Percentiles rank a stretch among this genome's conserved stretches.
phyloP scores from a whole-genome alignment of 23 red algal species.

The Gracilaria gracilis region DNA sequence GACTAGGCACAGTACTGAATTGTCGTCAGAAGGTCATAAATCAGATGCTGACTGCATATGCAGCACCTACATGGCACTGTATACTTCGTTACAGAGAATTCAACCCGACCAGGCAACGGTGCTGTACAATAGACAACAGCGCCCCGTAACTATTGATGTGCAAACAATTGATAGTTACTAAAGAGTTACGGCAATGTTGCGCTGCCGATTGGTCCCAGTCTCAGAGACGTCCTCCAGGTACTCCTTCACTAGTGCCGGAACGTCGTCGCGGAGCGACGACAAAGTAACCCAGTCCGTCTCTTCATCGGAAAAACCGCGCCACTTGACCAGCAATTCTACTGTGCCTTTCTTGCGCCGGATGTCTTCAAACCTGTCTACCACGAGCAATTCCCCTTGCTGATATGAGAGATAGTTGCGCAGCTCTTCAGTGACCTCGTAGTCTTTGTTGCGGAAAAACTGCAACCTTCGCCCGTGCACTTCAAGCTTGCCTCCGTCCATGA shows the following conservation, averaged over 20 bases:
- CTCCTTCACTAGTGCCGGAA: slow-evolving; percentile 10
- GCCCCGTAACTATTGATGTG: too few species aligned
- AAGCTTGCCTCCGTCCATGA: slow-evolving; percentile 13
- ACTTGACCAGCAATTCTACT: slow-evolving; percentile 29
- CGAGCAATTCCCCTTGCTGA: slow-evolving; percentile 20
- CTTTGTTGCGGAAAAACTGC: slow-evolving; percentile 57
- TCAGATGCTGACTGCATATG: too few species aligned
- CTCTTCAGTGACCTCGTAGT: slow-evolving; percentile 21
- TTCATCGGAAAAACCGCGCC: too few species aligned
- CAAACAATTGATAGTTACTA: too few species aligned
- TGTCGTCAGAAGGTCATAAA: too few species aligned
- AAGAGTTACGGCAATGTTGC: too few species aligned
- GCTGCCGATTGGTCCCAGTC: not conserved
- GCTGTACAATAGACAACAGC: too few species aligned
- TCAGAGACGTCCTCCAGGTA: not conserved
- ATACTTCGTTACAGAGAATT: too few species aligned
- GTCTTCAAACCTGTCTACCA: slow-evolving; percentile 15
- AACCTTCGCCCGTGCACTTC: slow-evolving; percentile 9
- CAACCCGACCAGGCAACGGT: too few species aligned
- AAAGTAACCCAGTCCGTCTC: slow-evolving; percentile 14
- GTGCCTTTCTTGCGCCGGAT: not conserved
- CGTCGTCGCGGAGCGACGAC: not conserved
- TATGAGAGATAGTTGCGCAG: not conserved
- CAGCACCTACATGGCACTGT: too few species aligned
- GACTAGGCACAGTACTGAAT: too few species aligned